phyloP scores from a whole-genome alignment of 305 asterid species.

The Caryopteris hybrid region DNA sequence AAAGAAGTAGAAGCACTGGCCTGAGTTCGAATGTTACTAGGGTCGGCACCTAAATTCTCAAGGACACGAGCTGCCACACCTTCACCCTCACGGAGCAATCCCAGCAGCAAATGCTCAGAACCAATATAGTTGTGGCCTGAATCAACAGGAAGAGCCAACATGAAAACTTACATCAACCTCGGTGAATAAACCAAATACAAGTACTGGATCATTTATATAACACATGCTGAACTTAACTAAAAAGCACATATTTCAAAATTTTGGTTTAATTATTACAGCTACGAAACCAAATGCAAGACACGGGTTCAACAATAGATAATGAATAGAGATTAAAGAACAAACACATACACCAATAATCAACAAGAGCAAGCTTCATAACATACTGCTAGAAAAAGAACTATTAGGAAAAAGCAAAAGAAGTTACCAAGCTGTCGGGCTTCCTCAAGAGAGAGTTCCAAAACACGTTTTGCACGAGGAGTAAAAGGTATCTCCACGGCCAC shows the following conservation, averaged over 20 bases:
- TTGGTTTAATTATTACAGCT: background rate
- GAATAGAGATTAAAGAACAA: background rate
- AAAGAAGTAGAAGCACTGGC: constrained; percentile 30
- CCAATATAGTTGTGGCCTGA: constrained; percentile 98
- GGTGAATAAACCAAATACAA: background rate
- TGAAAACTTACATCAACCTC: constrained; percentile 3
- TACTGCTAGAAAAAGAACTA: background rate
- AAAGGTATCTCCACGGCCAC: constrained; percentile 98
- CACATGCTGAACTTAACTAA: background rate
- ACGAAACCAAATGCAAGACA: background rate
- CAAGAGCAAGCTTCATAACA: background rate
- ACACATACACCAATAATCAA: constrained; percentile 1
- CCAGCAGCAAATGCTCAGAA: constrained; percentile 94
- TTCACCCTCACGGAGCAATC: constrained; percentile 98
- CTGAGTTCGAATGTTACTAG: constrained; percentile 93
- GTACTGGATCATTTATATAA: background rate
- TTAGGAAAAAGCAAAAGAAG: background rate
- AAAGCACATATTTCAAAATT: background rate
- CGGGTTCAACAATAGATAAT: background rate
- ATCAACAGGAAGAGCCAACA: constrained; percentile 16
- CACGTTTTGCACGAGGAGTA: constrained; percentile 98
- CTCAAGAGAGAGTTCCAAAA: constrained; percentile 87
- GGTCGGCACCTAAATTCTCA: constrained; percentile 96
- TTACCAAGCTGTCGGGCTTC: constrained; percentile 99
- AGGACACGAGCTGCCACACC: constrained; percentile 98